These are phyloP conservation scores for Colletotrichum lini DNA, from an alignment of 2,329 filamentous ascomycete genomes.

Conservation along the genomic window DNA sequence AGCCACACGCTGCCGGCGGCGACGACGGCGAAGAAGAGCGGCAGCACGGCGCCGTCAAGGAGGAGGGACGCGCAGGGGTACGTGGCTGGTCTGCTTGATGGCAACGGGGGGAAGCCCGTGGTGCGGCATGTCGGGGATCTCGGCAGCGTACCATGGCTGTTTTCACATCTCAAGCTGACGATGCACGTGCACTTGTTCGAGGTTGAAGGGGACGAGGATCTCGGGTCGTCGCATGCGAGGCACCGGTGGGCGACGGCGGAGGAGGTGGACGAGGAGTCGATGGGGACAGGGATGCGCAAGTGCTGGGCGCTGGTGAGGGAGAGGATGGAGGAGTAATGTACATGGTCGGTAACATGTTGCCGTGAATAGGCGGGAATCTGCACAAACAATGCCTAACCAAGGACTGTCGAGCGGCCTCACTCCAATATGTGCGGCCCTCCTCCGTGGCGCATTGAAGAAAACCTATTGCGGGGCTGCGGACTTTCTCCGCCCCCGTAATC, in stretches of 20 bases:
- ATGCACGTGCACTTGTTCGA: slow-evolving; percentile 71
- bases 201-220: slow-evolving; percentile 45
- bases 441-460: not conserved
- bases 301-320: slow-evolving; percentile 64
- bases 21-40: not conserved
- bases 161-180: slow-evolving; percentile 69
- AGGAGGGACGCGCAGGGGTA: slow-evolving; percentile 55
- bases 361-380: not conserved
- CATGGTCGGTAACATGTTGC: not conserved
- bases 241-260: slow-evolving; percentile 56
- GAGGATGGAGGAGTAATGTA: slow-evolving; percentile 30
- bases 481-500: not conserved
- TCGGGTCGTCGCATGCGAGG: slow-evolving; percentile 17
- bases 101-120: slow-evolving; percentile 11
- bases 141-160: slow-evolving; percentile 70
- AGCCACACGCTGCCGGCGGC: slow-evolving; percentile 56
- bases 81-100: slow-evolving; percentile 48
- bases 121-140: slow-evolving; percentile 58
- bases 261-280: slow-evolving; percentile 64
- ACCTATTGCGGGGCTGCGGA: not conserved
- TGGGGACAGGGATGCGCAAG: slow-evolving; percentile 72
- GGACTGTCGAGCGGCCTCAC: not conserved
- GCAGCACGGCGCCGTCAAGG: slow-evolving; percentile 50
- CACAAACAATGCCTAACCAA: not conserved
- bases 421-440: not conserved